Percentiles rank a stretch among this genome's conserved stretches.
phyloP scores from a whole-genome alignment of 352 stramenopile genomes.

The Globisporangium viniferum region DNA sequence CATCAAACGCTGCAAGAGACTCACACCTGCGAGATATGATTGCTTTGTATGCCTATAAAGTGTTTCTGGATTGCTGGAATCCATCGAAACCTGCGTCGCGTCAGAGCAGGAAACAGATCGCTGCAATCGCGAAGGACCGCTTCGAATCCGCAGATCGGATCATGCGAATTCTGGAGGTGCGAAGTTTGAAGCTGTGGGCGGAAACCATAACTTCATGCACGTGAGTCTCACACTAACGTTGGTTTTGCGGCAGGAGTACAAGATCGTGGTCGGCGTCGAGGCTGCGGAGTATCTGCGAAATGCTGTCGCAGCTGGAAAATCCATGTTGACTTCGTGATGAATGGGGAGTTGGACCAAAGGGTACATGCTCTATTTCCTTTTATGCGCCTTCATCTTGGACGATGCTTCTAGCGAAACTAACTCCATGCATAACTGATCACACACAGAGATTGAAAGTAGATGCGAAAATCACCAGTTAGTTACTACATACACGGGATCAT shows the following conservation, averaged over 20 bases:
- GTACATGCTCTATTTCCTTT: conserved; percentile 8
- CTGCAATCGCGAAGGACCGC: conserved; percentile 46
- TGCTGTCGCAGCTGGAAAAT: conserved; percentile 30
- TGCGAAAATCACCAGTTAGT: not conserved
- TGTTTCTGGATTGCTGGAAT: conserved; percentile 24
- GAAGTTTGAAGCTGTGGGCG: not conserved
- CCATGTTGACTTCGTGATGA: conserved; percentile 7
- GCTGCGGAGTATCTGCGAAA: conserved; percentile 36
- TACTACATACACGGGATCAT: not conserved
- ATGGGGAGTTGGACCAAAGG: not conserved
- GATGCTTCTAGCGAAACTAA: conserved; percentile 18
- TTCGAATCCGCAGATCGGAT: conserved; percentile 68
- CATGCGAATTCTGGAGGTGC: conserved; percentile 75
- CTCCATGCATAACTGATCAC: conserved; percentile 18
- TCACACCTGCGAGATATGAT: conserved; percentile 2
- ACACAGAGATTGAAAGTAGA: not conserved
- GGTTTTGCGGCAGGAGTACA: conserved; percentile 32
- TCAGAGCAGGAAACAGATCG: conserved; percentile 34
- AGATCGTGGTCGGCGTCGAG: conserved; percentile 34
- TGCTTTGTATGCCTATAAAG: not conserved
- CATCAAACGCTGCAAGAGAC: not conserved
- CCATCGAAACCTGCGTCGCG: conserved; percentile 22
- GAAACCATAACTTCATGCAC: not conserved
- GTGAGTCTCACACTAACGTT: not conserved
- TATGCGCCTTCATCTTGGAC: conserved; percentile 10